Evolutionary conservation across 2,329 filamentous ascomycete genomes (phyloP).

Genomic region (Aureobasidium sp.): DNA sequence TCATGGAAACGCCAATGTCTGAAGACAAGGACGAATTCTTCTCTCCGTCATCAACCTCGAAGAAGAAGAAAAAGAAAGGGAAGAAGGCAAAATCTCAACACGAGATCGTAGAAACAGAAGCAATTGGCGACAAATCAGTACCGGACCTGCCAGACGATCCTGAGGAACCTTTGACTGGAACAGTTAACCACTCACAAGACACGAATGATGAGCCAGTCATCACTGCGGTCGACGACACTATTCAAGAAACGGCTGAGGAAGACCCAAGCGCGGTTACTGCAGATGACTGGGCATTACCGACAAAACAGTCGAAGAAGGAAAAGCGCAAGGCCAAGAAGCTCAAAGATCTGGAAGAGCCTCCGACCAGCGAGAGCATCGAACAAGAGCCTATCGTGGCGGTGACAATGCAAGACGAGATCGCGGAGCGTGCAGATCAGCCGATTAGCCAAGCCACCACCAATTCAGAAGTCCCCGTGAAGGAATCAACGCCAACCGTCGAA

Average conservation of each 20-base stretch:
- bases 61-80: constrained; percentile 18
- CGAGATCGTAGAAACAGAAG: not conserved
- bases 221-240: no score
- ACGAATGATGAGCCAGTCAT: not conserved
- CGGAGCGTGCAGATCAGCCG: not conserved
- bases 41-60: not conserved
- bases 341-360: not conserved
- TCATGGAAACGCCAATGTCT: not conserved
- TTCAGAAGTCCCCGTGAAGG: not conserved
- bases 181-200: not conserved
- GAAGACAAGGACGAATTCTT: not conserved
- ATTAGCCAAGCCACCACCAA: no score
- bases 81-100: not conserved
- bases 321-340: constrained; percentile 16
- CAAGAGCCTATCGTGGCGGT: not conserved
- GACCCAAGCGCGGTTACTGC: not conserved
- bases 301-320: constrained; percentile 14
- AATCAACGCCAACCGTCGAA: not conserved
- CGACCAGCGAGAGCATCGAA: not conserved
- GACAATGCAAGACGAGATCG: not conserved
- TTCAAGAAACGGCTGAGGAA: not conserved
- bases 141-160: not conserved
- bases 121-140: not conserved
- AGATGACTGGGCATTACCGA: not conserved
- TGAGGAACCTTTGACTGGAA: no score